A percentile compares a stretch with the other conserved stretches of the same genome.
phyloP scores from a whole-genome alignment of 176 grass and related monocot genomes.

The Saccharum officinarum region DNA sequence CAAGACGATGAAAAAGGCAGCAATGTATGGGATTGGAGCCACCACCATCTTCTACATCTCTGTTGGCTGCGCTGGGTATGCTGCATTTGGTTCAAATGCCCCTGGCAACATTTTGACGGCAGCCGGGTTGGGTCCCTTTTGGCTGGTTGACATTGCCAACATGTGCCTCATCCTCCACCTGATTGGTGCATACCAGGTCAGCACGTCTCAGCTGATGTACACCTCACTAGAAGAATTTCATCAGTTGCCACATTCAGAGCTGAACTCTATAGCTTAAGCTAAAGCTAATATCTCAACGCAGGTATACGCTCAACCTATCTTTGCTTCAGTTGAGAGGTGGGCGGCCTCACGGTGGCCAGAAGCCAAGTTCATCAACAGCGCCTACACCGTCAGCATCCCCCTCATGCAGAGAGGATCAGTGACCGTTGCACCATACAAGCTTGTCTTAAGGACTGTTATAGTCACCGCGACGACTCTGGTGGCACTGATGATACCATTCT shows the following conservation, averaged over 20 bases:
- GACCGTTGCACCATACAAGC: constrained; percentile 52
- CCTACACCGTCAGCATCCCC: constrained; percentile 52
- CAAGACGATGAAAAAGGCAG: constrained; percentile 80
- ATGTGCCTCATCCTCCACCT: constrained; percentile 79
- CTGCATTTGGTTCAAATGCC: constrained; percentile 61
- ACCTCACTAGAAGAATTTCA: not conserved
- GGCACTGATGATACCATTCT: constrained; percentile 82
- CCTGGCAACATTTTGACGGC: constrained; percentile 81
- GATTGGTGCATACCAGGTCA: constrained; percentile 80
- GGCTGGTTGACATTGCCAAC: constrained; percentile 75
- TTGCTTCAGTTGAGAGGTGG: constrained; percentile 52
- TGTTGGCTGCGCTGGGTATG: constrained; percentile 71
- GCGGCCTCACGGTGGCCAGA: constrained; percentile 55
- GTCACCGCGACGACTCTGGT: constrained; percentile 61
- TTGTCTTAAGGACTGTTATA: constrained; percentile 51
- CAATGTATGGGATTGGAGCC: constrained; percentile 66
- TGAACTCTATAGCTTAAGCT: constrained; percentile 21
- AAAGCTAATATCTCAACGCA: constrained; percentile 4
- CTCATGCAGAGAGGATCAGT: constrained; percentile 36
- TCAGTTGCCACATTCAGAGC: not conserved
- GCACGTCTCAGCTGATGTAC: constrained; percentile 1
- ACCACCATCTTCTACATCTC: constrained; percentile 79
- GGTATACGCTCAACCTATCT: constrained; percentile 79
- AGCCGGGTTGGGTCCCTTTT: constrained; percentile 56
- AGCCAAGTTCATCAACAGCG: constrained; percentile 66